Evolutionary conservation across 139 green algal species (phyloP).

Genomic region (Deuterostichococcus epilithicus): DNA sequence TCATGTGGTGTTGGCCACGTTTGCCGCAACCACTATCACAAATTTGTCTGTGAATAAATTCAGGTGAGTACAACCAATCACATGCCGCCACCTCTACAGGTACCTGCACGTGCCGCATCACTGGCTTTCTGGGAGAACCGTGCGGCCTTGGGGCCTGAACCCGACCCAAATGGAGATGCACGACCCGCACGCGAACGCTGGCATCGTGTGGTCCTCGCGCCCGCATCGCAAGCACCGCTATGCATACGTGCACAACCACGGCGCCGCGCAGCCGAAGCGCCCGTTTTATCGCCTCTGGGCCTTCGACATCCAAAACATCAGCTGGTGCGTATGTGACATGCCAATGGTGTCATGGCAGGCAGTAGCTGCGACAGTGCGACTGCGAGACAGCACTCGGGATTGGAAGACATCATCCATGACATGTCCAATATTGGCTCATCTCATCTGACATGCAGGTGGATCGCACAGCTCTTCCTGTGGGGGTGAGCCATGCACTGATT

Average conservation of each 20-base stretch:
- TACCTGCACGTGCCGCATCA: background rate
- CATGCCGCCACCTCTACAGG: too few relatives aligned
- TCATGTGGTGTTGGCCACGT: too few relatives aligned
- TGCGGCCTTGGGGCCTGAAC: background rate
- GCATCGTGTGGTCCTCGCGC: background rate
- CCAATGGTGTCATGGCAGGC: too few relatives aligned
- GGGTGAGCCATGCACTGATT: background rate
- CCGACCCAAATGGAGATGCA: background rate
- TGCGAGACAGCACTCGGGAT: background rate
- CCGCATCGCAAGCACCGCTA: background rate
- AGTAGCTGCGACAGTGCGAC: too few relatives aligned
- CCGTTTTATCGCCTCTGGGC: background rate
- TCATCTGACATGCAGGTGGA: constrained; percentile 1
- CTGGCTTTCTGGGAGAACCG: background rate
- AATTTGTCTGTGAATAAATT: too few relatives aligned
- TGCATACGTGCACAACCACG: background rate
- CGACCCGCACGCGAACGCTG: background rate
- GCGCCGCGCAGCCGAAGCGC: background rate
- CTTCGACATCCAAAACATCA: background rate
- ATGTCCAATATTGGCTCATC: too few relatives aligned
- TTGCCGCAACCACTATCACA: too few relatives aligned
- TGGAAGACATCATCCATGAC: too few relatives aligned
- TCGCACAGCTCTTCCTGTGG: constrained; percentile 4
- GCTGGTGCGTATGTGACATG: background rate
- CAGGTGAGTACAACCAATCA: too few relatives aligned